Base-by-base conservation (phyloP, 768 basidiomycete species). In the Wakefieldia striispora region DNA sequence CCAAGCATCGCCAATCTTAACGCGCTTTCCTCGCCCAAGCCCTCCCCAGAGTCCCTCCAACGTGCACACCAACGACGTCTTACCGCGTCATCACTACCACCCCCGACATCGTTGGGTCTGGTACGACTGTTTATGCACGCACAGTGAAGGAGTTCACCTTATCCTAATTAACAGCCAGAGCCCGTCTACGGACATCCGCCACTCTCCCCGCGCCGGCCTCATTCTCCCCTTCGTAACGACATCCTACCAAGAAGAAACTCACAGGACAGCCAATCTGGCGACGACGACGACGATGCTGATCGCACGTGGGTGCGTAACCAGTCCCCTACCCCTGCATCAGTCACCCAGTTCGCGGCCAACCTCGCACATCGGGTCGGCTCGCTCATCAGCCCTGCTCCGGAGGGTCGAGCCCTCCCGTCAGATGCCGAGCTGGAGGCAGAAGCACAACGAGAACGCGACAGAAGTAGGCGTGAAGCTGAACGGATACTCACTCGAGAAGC, bases 361-460 rank as follows among this genome's bases (percentile, higher is more conserved):
- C 76, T 91, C 49, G 87, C 86, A 6, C 84, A 88, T 53, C 79
- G 83, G 34, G 81, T 91, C n/a, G 81, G 82, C 36, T 78, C 78
- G 16, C 72, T 90, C 49, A 79, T 91, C 49, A 78, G 74, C 36
- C 76, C 75, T 39, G 76, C 79, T 3, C 68, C 75, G 6, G 59
- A 58, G 4, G 70, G 71, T 14, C 74, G 74, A 37, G 69, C 73
- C 7, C 69, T 78, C 19, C 86, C 79, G 2, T 80, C 84, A 2
- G 88, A 91, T 60, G 87, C 84, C 1, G 87, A 93, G 62, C 68
- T 93, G 9, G 90, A 91, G 67, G 88, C 86, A 3, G 86, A 91
- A 53, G 89, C 88, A 9, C 79, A 85, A 50, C 72, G 81, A 23
- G 89, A 91, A 63, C 80, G 90, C 38, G 90, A 91, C 56, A 71